Evolutionary conservation across 2,329 filamentous ascomycete genomes (phyloP), one percentile per base, ranked within the genome.

Genomic region (Venturiaceae sp.): DNA sequence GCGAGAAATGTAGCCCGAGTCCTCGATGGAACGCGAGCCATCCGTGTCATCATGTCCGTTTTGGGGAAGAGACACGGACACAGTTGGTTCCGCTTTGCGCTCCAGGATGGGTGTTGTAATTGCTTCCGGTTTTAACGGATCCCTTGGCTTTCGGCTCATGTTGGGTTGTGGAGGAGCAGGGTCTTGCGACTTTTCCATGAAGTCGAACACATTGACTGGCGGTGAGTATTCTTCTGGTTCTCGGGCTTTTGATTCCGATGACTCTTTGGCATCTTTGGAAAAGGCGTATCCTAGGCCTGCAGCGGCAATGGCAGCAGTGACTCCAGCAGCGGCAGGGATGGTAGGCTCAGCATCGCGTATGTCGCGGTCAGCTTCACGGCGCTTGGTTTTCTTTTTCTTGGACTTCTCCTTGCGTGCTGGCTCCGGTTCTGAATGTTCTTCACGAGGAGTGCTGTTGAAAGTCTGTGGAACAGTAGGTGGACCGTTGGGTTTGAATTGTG

Each of bases 131-230:
- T 54, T 36, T 13, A 36, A 50, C 19, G 44, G 14, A 16, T 50
- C 44, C 30, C 13, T 50, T 30, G 44, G 44, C 30, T 50, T 50
- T 23, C 44, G 44, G 9, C 26, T 50, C 14, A 30, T 50, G 26
- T 50, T 50, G 23, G 44, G 44, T 16, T 50, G 44, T 30, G 44
- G 44, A 30, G 44, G 44, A n/a, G 52, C 16, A 14, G 30, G 14
- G 14, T 36, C 52, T 53, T 9, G 30, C n/a, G 52, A 9, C 4
- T 13, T 26, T 34, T 57, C 55, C 55, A 57, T 39, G 32, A 47
- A 57, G 26, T 57, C 55, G 23, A 57, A 57, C 19, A 57, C 55
- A n/a, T 57, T 57, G 39, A 57, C 39, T 26, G 55, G 28, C n/a
- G 39, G 5, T 19, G n/a, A 28, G 14, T 28, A 2, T 21, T 57